Evolutionary conservation across 768 basidiomycete genomes (phyloP), one percentile per base, ranked within the genome.

Genomic region (Mycena rosella): DNA sequence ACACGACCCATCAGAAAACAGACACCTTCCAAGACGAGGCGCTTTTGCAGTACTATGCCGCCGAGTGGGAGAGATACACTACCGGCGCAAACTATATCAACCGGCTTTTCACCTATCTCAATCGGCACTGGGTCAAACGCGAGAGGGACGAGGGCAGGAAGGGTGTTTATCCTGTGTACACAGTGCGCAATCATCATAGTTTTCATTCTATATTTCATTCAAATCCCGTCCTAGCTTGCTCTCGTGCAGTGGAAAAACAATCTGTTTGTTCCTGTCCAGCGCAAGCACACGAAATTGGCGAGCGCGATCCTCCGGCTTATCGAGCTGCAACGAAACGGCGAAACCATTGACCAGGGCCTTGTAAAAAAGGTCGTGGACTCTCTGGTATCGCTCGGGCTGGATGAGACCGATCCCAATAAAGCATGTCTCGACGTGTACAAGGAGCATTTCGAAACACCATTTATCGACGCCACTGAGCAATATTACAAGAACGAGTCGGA

Each of bases 51-150:
- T 98, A 94, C 77, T 99, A 99, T 76, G 95, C 95, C 2, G 78
- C 80, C 65, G 96, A 98, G 79, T 99, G 98, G 98, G 92, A 94
- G 74, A 87, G 96, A 48, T 99, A 98, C 82, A 99, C 98, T 0
- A 97, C 91, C 3, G 97, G 97, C 52, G 96, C 97, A 1, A 96
- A 94, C 76, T 99, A 98, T 77, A 95, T 98, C 80, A 97, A 99
- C 78, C 92, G 97, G 62, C 82, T 99, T 38, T 99, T 99, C 84
- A 96, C 95, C 3, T 99, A 99, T 82, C 87, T 99, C 63, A 99
- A 99, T 80, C 94, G 97, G 24, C 96, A 99, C 80, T 99, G 98
- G 98, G 97, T 99, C 48, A 97, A 96, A 83, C 88, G 97, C 58
- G 98, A 99, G 78, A 89, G 96, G 75, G 97, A 99, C 74, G 97